A percentile compares a stretch with the other conserved stretches of the same genome.
Conservation (phyloP, 1,284 basidiomycete genomes). For the Ceratobasidium sp. region DNA sequence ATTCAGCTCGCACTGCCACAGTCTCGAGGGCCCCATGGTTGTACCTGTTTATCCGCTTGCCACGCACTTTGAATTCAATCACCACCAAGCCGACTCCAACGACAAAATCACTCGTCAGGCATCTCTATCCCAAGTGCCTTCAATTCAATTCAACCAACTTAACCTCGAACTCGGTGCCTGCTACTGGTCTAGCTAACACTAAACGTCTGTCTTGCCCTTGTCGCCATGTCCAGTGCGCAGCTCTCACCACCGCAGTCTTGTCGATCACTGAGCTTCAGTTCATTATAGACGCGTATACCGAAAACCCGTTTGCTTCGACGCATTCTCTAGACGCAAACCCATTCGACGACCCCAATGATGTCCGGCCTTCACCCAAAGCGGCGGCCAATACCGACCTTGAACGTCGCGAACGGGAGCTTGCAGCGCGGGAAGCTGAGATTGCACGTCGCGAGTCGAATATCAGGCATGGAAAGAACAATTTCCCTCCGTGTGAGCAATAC, state of each 20-base stretch:
- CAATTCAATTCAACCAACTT: too few relatives aligned
- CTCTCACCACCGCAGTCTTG: neutral
- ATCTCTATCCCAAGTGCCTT: too few relatives aligned
- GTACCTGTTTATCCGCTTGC: too few relatives aligned
- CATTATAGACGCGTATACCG: constrained; percentile 46
- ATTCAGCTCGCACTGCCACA: too few relatives aligned
- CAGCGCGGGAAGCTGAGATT: constrained; percentile 63
- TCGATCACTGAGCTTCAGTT: constrained; percentile 14
- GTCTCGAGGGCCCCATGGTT: too few relatives aligned
- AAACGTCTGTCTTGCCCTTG: neutral
- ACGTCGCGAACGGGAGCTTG: constrained; percentile 81
- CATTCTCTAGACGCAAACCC: constrained; percentile 84
- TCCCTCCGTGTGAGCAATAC: constrained; percentile 79
- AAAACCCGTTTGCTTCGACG: constrained; percentile 85
- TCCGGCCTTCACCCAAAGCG: constrained; percentile 48
- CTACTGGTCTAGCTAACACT: too few relatives aligned
- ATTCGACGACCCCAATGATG: constrained; percentile 74
- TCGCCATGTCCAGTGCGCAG: constrained; percentile 22
- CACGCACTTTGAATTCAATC: too few relatives aligned
- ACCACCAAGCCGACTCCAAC: too few relatives aligned
- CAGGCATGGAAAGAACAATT: constrained; percentile 88
- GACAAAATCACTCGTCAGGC: too few relatives aligned
- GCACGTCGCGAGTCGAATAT: constrained; percentile 66
- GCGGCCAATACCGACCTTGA: constrained; percentile 65
- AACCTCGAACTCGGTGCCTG: too few relatives aligned